Conservation (phyloP, 1,139 yeast species). For the Zygosaccharomyces pseudobailii region DNA sequence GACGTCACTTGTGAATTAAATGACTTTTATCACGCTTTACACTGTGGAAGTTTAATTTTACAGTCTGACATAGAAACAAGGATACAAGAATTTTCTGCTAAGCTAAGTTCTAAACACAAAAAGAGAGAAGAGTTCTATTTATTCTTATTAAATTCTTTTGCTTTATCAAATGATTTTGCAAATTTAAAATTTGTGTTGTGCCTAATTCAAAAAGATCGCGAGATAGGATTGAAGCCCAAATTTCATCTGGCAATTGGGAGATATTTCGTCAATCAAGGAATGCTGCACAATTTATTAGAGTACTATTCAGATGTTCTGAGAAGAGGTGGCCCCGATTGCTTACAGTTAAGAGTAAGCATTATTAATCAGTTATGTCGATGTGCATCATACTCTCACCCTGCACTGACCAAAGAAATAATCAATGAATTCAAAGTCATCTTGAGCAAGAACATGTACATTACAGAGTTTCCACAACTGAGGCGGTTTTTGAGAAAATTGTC, state of each 20-base stretch:
- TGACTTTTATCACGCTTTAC: conserved; percentile 15
- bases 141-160: conserved; percentile 15
- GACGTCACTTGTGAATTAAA: conserved; percentile 17
- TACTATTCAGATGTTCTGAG: conserved; percentile 16
- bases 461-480: conserved; percentile 14
- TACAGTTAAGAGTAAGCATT: conserved; percentile 11
- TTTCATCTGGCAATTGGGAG: conserved; percentile 17
- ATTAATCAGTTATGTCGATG: conserved; percentile 20
- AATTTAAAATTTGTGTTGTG: conserved; percentile 13
- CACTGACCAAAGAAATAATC: conserved; percentile 16
- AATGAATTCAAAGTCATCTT: conserved; percentile 20
- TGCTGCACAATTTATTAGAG: conserved; percentile 15
- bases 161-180: conserved; percentile 15
- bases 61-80: conserved; percentile 3
- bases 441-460: conserved; percentile 13
- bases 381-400: conserved; percentile 20
- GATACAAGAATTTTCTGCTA: conserved; percentile 6
- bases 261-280: conserved; percentile 24
- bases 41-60: not conserved
- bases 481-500: conserved; percentile 5
- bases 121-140: conserved; percentile 12
- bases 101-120: conserved; percentile 2
- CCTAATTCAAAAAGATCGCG: conserved; percentile 12
- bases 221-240: conserved; percentile 10
- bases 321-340: conserved; percentile 5